phyloP scores from a whole-genome alignment of 2,329 filamentous ascomycete genomes.

The Fonsecaea multimorphosa region DNA sequence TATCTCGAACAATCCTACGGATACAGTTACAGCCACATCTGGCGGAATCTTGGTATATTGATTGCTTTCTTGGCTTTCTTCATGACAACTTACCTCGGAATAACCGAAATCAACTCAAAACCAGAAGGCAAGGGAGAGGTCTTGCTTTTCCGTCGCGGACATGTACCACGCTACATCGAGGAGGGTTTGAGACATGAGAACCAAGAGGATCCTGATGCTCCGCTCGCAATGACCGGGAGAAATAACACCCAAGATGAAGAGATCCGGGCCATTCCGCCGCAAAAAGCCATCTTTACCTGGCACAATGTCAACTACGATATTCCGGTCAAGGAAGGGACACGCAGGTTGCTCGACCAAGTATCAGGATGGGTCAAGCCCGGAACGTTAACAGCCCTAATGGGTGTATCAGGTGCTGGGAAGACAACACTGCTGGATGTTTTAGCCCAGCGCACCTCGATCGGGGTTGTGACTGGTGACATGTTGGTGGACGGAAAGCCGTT shows the following conservation, averaged over 20 bases:
- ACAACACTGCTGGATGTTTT: slow-evolving; percentile 87
- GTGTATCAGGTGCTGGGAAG: slow-evolving; percentile 78
- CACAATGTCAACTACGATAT: slow-evolving; percentile 78
- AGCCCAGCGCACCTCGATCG: slow-evolving; percentile 77
- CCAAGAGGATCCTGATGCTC: slow-evolving; percentile 57
- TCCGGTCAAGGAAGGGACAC: slow-evolving; percentile 74
- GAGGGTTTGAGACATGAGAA: slow-evolving; percentile 52
- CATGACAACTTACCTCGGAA: slow-evolving; percentile 73
- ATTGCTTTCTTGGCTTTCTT: slow-evolving; percentile 73
- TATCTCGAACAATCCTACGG: slow-evolving; percentile 62
- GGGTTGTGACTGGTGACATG: slow-evolving; percentile 86
- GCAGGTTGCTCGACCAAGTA: slow-evolving; percentile 81
- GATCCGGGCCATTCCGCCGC: slow-evolving; percentile 34
- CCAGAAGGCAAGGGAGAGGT: slow-evolving; percentile 80
- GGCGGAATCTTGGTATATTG: slow-evolving; percentile 74
- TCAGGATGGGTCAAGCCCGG: slow-evolving; percentile 94
- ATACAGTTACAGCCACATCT: slow-evolving; percentile 65
- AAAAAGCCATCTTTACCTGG: slow-evolving; percentile 35
- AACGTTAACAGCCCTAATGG: slow-evolving; percentile 85
- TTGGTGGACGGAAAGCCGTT: slow-evolving; percentile 73
- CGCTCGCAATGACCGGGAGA: slow-evolving; percentile 37
- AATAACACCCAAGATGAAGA: slow-evolving; percentile 40
- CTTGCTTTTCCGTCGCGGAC: slow-evolving; percentile 70
- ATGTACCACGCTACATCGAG: slow-evolving; percentile 63
- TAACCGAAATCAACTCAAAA: slow-evolving; percentile 66